Conservation (phyloP, 2,329 filamentous ascomycete genomes). For the Xylaria multiplex region DNA sequence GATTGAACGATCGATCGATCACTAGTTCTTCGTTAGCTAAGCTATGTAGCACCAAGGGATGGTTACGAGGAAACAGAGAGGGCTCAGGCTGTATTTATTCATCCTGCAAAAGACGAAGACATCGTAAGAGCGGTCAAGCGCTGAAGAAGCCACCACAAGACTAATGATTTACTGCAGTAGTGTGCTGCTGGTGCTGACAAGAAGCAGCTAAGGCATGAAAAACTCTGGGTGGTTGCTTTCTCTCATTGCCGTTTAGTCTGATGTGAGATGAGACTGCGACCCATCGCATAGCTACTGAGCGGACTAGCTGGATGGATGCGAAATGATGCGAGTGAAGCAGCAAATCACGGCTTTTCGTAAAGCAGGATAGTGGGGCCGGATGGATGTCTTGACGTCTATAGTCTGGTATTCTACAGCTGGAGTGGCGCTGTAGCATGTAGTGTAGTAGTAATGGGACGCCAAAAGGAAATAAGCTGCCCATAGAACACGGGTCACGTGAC, state of each 20-base stretch:
- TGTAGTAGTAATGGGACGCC: background rate
- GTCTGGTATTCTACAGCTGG: too few species aligned
- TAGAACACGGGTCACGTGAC: conserved; percentile 26
- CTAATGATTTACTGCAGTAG: conserved; percentile 24
- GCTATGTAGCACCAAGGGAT: background rate
- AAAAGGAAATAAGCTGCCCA: conserved; percentile 17
- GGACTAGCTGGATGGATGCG: background rate
- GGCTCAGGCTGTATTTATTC: conserved; percentile 25
- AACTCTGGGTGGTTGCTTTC: background rate
- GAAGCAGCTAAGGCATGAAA: background rate
- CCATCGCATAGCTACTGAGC: background rate
- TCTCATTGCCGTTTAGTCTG: conserved; percentile 7
- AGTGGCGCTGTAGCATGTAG: too few species aligned
- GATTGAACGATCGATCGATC: background rate
- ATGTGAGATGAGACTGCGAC: conserved; percentile 19
- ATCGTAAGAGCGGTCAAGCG: conserved; percentile 12
- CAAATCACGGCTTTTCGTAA: conserved; percentile 20
- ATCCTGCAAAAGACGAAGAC: background rate
- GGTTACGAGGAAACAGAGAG: background rate
- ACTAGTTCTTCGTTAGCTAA: conserved; percentile 11
- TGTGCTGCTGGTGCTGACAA: conserved; percentile 20
- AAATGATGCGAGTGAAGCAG: conserved; percentile 13
- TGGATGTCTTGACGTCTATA: background rate
- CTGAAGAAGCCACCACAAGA: background rate
- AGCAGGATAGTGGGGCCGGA: conserved; percentile 35